Evolutionary conservation across 2,329 filamentous ascomycete species (phyloP).

Genomic region (Pestalotiopsis sp.): DNA sequence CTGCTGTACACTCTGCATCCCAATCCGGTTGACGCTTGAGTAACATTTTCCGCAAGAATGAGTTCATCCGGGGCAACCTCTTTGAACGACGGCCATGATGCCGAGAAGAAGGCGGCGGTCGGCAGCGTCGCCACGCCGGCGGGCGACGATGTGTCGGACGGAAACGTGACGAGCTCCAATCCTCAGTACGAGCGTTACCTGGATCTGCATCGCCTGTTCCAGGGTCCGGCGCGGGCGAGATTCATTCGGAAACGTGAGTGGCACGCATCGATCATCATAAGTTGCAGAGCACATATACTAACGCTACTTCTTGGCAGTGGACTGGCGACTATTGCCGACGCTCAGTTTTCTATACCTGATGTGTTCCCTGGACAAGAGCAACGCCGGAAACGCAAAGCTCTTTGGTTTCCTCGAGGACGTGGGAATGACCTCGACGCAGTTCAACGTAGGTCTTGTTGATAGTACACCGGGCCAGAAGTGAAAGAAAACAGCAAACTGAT

Average conservation of each 20-base stretch:
- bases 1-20: too few species aligned
- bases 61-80: not conserved
- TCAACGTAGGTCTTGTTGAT: not conserved
- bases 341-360: conserved; percentile 19
- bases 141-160: not conserved
- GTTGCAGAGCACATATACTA: not conserved
- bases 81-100: conserved; percentile 5
- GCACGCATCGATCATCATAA: not conserved
- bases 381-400: conserved; percentile 22
- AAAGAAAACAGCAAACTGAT: not conserved
- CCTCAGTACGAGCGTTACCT: conserved; percentile 19
- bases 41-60: not conserved
- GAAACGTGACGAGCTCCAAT: not conserved
- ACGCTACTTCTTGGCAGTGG: not conserved
- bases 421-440: conserved; percentile 20
- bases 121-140: not conserved
- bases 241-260: conserved; percentile 4
- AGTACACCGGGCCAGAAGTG: too few species aligned
- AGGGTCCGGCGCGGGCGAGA: not conserved
- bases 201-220: conserved; percentile 15
- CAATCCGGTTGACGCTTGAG: not conserved
- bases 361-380: conserved; percentile 21
- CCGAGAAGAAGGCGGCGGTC: conserved; percentile 13
- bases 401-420: conserved; percentile 19
- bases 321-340: conserved; percentile 18